These are phyloP conservation scores for Hapsidospora chrysogenum DNA, from an alignment of 495 filamentous ascomycete species.

Conservation along the genomic window DNA sequence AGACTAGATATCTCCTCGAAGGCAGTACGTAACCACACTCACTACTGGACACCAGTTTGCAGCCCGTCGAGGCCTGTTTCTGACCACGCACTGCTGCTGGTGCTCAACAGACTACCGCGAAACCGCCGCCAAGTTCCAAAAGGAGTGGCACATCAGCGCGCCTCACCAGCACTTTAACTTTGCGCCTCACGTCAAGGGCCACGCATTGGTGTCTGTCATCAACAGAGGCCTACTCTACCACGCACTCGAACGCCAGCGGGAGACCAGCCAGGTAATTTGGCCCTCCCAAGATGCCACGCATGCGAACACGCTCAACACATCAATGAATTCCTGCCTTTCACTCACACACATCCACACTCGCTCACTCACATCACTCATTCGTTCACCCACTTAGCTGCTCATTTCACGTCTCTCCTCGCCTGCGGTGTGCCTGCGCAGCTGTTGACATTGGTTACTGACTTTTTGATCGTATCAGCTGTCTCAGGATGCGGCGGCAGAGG, in stretches of 20 bases:
- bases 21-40: conserved; percentile 52
- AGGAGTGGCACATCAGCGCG: conserved; percentile 57
- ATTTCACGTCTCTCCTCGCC: conserved; percentile 5
- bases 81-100: conserved; percentile 8
- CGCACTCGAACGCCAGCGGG: conserved; percentile 42
- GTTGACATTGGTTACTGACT: conserved; percentile 20
- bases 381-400: too few species aligned
- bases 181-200: conserved; percentile 56
- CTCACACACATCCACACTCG: too few species aligned
- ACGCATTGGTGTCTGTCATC: conserved; percentile 57
- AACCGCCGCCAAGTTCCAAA: conserved; percentile 64
- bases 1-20: conserved; percentile 82
- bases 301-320: too few species aligned
- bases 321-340: too few species aligned
- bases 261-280: conserved; percentile 34
- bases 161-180: conserved; percentile 58
- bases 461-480: conserved; percentile 22
- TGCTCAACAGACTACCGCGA: conserved; percentile 41
- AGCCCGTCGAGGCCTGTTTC: conserved; percentile 5
- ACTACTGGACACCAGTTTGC: too few species aligned
- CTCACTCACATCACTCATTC: too few species aligned
- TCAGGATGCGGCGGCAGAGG: conserved; percentile 25
- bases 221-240: conserved; percentile 66
- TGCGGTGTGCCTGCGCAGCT: not conserved
- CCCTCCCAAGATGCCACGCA: too few species aligned